Base-by-base conservation (phyloP, 306 rosid genomes). In the Inga leiocalycina region DNA sequence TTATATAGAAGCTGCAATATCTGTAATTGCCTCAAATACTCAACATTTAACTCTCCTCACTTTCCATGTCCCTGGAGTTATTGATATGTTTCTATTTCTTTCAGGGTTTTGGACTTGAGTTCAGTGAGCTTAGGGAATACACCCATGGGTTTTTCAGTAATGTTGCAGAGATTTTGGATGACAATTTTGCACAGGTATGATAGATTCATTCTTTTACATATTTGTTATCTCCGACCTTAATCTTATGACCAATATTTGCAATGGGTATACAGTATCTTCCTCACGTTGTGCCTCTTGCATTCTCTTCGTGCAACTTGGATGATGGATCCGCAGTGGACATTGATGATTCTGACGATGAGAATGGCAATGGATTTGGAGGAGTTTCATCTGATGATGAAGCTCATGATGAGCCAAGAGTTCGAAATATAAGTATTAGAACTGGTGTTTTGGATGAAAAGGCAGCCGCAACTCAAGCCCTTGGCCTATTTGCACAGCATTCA, bases 391-490 rank as follows among this genome's bases (percentile, higher is more conserved):
- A 97, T 71, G 98, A 97, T 62, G 99, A 97, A 86, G 97, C 94
- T 83, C 98, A 86, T 85, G 97, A 97, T 89, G 99, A 97, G 80
- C 97, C 98, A 75, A 92, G 99, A 86, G 97, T 97, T 77, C 91
- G 98, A 41, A 97, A 97, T 83, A 92, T 94, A 75, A 97, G 98
- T 79, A 84, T 97, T 79, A 91, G 99, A 83, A 97, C 99, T 77
- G 99, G 99, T 43, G 99, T 97, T 65, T 82, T 97, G 90, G 99
- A 97, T 89, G 99, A 97, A 87, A 97, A 97, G 88, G 98, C 99
- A 77, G 98, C 99, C 83, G 99, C 99, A 71, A 97, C 99, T 75
- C 99, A 97, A 88, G 99, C 98, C 78, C 97, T 97, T 49, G 99
- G 99, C 85, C 85, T 97, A 85, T 92, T 97, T 89, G 98, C 99